Base-by-base conservation (phyloP, 2,329 filamentous ascomycete species). In the Arthrobotrys entomopaga region DNA sequence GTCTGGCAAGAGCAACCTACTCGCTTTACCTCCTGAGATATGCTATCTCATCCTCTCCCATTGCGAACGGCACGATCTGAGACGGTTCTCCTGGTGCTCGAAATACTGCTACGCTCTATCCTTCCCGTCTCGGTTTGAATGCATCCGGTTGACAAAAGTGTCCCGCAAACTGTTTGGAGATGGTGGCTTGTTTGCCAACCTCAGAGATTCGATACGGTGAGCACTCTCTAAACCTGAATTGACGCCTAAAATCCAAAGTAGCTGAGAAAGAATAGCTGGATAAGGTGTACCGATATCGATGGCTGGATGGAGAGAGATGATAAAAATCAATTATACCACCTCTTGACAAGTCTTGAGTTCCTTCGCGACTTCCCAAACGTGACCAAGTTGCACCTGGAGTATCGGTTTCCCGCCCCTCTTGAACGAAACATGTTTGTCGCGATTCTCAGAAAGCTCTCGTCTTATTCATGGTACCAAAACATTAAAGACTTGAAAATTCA, bases 391-490 rank as follows among this genome's bases (percentile, higher is more conserved):
- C 2, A 26, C 13, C 0, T 59, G 11, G 6, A 6, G 3, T 58
- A 46, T 11, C 15, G 7, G 1, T 48, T n/a, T n/a, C 38, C 42
- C 6, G 8, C 1, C 4, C 6, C 8, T 26, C 1, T 56, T 6
- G 38, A 49, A 38, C 54, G 19, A 7, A 69, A 69, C 11, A 4
- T 69, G 2, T 69, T 43, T 19, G 24, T 56, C 7, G 56, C 49
- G 3, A 56, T 50, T 11, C 1, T 69, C 3, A 24, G 29, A 4
- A 6, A 6, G 1, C 13, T 69, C 8, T 48, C 49, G 15, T 19
- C 10, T 4, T 29, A 43, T 1, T 40, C 22, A 0, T 61, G 20
- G 24, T 69, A 61, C 15, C 5, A 54, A 16, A 48, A n/a, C 13
- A 10, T 65, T 4, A 16, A 42, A 13, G 1, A 54, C 2, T 34